Evolutionary conservation across 1,284 basidiomycete species (phyloP), one percentile per base, ranked within the genome.

Genomic region (Chondrostereum purpureum): DNA sequence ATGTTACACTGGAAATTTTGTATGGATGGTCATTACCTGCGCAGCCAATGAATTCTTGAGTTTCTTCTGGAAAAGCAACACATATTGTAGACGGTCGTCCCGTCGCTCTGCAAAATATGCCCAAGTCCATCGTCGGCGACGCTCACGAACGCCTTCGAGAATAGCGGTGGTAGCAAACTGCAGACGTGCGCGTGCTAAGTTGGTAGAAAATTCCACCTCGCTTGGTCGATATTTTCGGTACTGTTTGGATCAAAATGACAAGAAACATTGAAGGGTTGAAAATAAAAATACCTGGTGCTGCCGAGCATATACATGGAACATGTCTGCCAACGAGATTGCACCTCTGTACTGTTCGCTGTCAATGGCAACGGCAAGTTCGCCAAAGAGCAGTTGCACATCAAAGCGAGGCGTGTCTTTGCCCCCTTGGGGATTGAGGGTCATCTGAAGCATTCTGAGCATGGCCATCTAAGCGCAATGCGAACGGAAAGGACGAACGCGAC

Each of bases 311-410:
- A 99, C 89, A 62, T 99, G 95, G 67, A 97, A 98, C 74, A 98
- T 92, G 62, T 99, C 95, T 50, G 94, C 73, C 43, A 99, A 79
- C 16, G 91, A 95, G 51, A 99, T 90, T 11, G 80, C 83, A 63
- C 99, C 93, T 39, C 92, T 82, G 62, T 99, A 99, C 65, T 99
- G 97, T 54, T 95, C 82, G 53, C 93, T 84, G 60, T 99, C 95
- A 47, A 99, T 69, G 10, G 88, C 78, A 47, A 99, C 84, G 4
- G 89, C 94, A 45, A 99, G 93, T 65, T 98, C 92, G 56, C 97
- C 85, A 61, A 99, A 99, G 14, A 88, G 70, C 20, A 99, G 75
- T 58, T 93, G 84, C 1, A 92, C 80, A 57, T 99, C 94, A 54
- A 91, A 91, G 47, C 88, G 88, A 16, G 94, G 91, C 0, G 76